Conservation (phyloP, 2,329 filamentous ascomycete genomes). For the Mollisiaceae sp. region DNA sequence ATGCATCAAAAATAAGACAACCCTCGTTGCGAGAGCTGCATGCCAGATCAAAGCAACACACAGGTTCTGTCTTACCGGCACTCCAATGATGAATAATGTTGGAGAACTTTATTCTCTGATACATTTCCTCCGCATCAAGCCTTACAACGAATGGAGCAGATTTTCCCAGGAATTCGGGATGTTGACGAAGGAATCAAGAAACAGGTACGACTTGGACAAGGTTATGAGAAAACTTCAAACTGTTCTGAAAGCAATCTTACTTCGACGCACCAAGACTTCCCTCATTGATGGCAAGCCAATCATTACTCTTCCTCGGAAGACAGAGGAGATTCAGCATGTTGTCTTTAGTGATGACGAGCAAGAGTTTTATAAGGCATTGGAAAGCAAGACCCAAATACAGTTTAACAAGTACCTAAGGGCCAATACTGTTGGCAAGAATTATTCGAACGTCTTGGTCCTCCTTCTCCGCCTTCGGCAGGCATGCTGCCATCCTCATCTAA, state of each 20-base stretch:
- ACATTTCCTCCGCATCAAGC: slow-evolving; percentile 76
- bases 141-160: slow-evolving; percentile 68
- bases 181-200: slow-evolving; percentile 35
- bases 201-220: slow-evolving; percentile 33
- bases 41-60: slow-evolving; percentile 63
- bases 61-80: slow-evolving; percentile 79
- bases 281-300: slow-evolving; percentile 81
- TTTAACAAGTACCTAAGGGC: slow-evolving; percentile 79
- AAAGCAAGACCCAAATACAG: slow-evolving; percentile 67
- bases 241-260: slow-evolving; percentile 78
- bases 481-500: slow-evolving; percentile 77
- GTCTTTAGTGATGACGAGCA: slow-evolving; percentile 70
- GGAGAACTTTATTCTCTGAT: slow-evolving; percentile 79
- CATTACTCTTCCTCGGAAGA: slow-evolving; percentile 69
- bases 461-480: slow-evolving; percentile 80
- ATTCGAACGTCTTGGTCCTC: slow-evolving; percentile 80
- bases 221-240: slow-evolving; percentile 76
- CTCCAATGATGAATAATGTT: slow-evolving; percentile 87
- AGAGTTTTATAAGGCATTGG: slow-evolving; percentile 68
- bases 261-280: slow-evolving; percentile 82
- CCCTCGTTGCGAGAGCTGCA: slow-evolving; percentile 65
- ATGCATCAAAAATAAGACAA: slow-evolving; percentile 76
- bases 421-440: slow-evolving; percentile 72
- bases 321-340: slow-evolving; percentile 64
- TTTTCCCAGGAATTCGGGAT: slow-evolving; percentile 55